Evolutionary conservation across 1,284 basidiomycete genomes (phyloP).

Genomic region (Cyathus olla): DNA sequence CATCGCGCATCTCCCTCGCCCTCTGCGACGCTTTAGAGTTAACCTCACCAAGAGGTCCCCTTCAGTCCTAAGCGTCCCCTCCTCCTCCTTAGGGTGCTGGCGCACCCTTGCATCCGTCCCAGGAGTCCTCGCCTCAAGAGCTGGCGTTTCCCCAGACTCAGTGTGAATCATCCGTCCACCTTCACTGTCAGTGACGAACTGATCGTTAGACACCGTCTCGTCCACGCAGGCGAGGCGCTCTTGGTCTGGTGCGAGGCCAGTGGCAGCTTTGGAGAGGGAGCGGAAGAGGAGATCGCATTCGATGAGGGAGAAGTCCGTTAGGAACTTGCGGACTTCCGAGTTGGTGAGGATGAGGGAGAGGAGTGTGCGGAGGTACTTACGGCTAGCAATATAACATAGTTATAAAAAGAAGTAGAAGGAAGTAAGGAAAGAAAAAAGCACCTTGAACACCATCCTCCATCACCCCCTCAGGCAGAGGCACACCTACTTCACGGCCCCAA

Average conservation of each 20-base stretch:
- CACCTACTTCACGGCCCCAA: constrained; percentile 28
- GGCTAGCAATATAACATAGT: constrained; percentile 60
- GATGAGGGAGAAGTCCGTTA: constrained; percentile 85
- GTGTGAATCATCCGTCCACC: constrained; percentile 59
- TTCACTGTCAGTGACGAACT: constrained; percentile 64
- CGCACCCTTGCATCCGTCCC: constrained; percentile 46
- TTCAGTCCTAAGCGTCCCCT: constrained; percentile 38
- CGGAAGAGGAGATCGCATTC: constrained; percentile 90
- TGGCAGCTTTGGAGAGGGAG: constrained; percentile 82
- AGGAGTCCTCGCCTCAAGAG: constrained; percentile 63
- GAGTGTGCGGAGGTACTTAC: constrained; percentile 89
- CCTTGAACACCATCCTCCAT: constrained; percentile 72
- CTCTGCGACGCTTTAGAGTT: constrained; percentile 27
- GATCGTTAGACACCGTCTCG: constrained; percentile 73
- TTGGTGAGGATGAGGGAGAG: constrained; percentile 89
- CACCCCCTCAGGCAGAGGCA: constrained; percentile 66
- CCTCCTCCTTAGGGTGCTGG: constrained; percentile 59
- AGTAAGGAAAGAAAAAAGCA: constrained; percentile 23
- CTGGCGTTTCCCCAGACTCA: constrained; percentile 58
- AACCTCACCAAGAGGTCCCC: constrained; percentile 31
- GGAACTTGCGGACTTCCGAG: constrained; percentile 90
- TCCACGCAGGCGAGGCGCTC: constrained; percentile 77
- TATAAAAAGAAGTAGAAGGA: not conserved
- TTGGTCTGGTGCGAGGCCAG: constrained; percentile 74
- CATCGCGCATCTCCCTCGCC: constrained; percentile 4